phyloP scores from a whole-genome alignment of 768 basidiomycete species.

The Psilocybe subaeruginosa region DNA sequence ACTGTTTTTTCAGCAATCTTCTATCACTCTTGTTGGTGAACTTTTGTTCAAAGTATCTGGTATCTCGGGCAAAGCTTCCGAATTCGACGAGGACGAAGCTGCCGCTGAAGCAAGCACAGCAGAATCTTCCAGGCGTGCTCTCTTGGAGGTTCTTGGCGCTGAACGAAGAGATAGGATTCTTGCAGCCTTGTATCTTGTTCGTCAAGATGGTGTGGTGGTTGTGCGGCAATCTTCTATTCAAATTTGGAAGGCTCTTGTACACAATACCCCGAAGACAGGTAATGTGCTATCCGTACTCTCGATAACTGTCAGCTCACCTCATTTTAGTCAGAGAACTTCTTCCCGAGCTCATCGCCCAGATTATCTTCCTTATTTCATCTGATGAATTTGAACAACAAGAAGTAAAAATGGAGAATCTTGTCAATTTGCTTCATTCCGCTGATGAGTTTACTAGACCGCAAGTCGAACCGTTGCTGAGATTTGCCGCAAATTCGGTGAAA shows the following conservation, averaged over 20 bases:
- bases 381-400: constrained; percentile 89
- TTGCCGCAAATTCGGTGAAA: constrained; percentile 95
- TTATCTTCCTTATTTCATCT: constrained; percentile 77
- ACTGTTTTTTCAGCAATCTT: constrained; percentile 70
- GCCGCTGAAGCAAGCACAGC: constrained; percentile 63
- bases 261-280: constrained; percentile 93
- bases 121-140: constrained; percentile 83
- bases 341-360: constrained; percentile 78
- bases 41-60: constrained; percentile 96
- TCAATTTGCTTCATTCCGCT: constrained; percentile 2
- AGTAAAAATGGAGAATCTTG: constrained; percentile 41
- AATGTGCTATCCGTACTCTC: constrained; percentile 14
- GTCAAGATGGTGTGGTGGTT: constrained; percentile 88
- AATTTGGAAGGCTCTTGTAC: constrained; percentile 98
- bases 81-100: constrained; percentile 74
- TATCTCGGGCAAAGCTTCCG: constrained; percentile 86
- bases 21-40: constrained; percentile 94
- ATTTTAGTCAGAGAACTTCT: constrained; percentile 84
- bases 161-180: constrained; percentile 92
- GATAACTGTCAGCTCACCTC: constrained; percentile 3
- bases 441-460: constrained; percentile 67
- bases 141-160: constrained; percentile 84
- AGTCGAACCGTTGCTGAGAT: constrained; percentile 84
- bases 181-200: constrained; percentile 87
- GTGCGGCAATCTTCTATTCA: constrained; percentile 92